Evolutionary conservation across 257 asterid genomes (phyloP), one percentile per base, ranked within the genome.

Genomic region (Nicotiana noctiflora): DNA sequence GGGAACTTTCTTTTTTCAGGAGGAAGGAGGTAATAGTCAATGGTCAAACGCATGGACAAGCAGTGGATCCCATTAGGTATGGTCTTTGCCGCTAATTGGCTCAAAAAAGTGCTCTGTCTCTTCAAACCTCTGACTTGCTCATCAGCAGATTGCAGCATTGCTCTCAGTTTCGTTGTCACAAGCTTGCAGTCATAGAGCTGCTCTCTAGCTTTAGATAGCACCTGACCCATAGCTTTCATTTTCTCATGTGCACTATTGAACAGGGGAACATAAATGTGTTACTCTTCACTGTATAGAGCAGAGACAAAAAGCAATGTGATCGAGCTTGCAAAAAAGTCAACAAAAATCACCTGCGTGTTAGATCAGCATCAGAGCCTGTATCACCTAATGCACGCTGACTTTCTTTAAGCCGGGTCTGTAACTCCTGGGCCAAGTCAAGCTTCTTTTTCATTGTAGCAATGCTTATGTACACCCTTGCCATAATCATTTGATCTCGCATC

Each of bases 21-120:
- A 70, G 94, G 90, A 81, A 96, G 98, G 72, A 94, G 97, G 84
- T 92, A 87, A 85, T 94, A 94, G 63, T 92, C 99, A 29, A 96
- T 94, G 77, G 99, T 96, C 85, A 96, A 83, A 83, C 95, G 97
- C 97, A 96, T 80, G 79, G 99, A 89, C 75, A 96, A 86, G 86
- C 99, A 94, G 86, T 94, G 99, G 87, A 96, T 88, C 82, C 92
- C 99, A 85, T 90, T 96, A n/a, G 98, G 99, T 79, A 96, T 90
- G 8, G 98, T 96, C 93, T 96, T 96, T 46, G 99, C 98, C 63
- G 98, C 99, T 82, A 96, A 84, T 84, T 94, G 99, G 81, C 98
- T 94, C 63, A 96, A 91, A 86, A 94, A 96, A 82, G 99, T 94
- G 90, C 98, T 96, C 90, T 96, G 99, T 89, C 93, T 96, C 86